Conservation (phyloP, 805 yeast genomes). For the Ogataea wickerhamii region DNA sequence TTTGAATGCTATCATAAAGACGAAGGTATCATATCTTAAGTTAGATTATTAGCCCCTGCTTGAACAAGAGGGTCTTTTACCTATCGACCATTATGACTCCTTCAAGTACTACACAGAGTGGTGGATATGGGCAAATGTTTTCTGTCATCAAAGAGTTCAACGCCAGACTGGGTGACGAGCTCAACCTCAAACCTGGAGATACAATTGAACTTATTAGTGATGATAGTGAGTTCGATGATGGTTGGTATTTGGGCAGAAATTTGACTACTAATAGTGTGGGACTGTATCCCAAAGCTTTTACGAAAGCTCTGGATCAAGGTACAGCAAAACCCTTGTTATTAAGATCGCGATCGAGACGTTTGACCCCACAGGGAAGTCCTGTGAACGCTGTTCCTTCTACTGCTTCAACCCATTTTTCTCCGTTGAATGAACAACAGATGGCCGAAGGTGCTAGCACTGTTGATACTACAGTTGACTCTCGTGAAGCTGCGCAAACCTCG, state of each 20-base stretch:
- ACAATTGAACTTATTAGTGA: conserved; percentile 85
- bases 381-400: conserved; percentile 17
- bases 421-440: conserved; percentile 7
- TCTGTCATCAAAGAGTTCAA: conserved; percentile 80
- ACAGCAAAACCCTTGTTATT: conserved; percentile 37
- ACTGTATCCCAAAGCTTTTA: conserved; percentile 85
- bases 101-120: neutral
- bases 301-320: conserved; percentile 35
- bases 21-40: too few relatives aligned
- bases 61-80: neutral
- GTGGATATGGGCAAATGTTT: conserved; percentile 28
- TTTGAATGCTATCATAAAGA: neutral
- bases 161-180: conserved; percentile 87
- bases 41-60: too few relatives aligned
- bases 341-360: conserved; percentile 58
- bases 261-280: conserved; percentile 73
- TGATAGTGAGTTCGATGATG: conserved; percentile 91
- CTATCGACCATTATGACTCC: neutral
- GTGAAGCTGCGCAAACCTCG: conserved; percentile 1
- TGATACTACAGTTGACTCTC: conserved; percentile 13
- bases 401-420: conserved; percentile 8
- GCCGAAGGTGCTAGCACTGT: conserved; percentile 6
- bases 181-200: conserved; percentile 77
- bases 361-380: conserved; percentile 29
- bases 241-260: conserved; percentile 94